These are phyloP conservation scores for Alternaria novae-zelandiae DNA, from an alignment of 2,329 filamentous ascomycete genomes.

Conservation along the genomic window DNA sequence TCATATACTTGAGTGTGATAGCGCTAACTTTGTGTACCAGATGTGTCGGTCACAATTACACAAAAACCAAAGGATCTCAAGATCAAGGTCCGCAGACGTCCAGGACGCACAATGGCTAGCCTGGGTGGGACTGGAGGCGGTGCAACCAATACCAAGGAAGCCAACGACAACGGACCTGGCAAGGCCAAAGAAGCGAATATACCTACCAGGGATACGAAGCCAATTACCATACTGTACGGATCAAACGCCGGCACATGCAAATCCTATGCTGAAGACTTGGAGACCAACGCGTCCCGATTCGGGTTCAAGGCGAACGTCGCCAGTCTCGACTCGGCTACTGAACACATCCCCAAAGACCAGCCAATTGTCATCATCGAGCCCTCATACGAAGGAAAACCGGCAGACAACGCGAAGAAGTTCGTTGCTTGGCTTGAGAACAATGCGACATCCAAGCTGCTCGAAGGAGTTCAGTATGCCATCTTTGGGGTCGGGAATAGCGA, in stretches of 20 bases:
- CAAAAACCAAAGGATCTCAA: slow-evolving; percentile 11
- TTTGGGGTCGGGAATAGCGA: slow-evolving; percentile 72
- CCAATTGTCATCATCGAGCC: slow-evolving; percentile 72
- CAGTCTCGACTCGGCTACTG: slow-evolving; percentile 68
- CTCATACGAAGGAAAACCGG: slow-evolving; percentile 76
- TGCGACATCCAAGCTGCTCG: slow-evolving; percentile 57
- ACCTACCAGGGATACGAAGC: slow-evolving; percentile 38
- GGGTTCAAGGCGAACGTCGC: slow-evolving; percentile 54
- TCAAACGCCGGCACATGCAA: slow-evolving; percentile 79
- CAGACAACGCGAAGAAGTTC: slow-evolving; percentile 74
- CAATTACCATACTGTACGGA: slow-evolving; percentile 73
- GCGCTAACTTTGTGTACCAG: background rate
- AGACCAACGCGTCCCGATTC: slow-evolving; percentile 62
- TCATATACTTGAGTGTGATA: no score
- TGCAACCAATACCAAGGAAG: background rate
- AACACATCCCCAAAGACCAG: slow-evolving; percentile 64
- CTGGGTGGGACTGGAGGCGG: background rate
- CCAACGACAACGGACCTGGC: background rate
- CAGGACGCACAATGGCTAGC: slow-evolving; percentile 10
- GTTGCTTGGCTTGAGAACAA: slow-evolving; percentile 68
- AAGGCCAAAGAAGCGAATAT: background rate
- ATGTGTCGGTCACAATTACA: slow-evolving; percentile 7
- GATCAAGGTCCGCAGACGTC: slow-evolving; percentile 9
- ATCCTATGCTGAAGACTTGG: slow-evolving; percentile 68
- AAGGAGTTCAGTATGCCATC: slow-evolving; percentile 66